Percentiles rank a stretch among this genome's conserved stretches.
Conservation (phyloP, 768 basidiomycete species). For the Podaxis carcinomalis region DNA sequence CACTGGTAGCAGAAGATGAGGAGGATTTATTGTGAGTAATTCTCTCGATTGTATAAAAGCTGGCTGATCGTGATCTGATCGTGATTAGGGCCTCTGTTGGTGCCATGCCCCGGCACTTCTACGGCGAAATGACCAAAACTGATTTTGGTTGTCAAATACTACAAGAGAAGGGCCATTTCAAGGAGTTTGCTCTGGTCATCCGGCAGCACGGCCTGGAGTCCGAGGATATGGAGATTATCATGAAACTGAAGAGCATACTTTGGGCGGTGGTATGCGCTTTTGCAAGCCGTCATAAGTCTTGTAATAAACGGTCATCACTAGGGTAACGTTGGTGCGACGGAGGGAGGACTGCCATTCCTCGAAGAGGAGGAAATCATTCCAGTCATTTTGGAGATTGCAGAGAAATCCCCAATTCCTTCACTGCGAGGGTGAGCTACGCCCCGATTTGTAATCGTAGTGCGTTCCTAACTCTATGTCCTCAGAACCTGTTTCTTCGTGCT, state of each 20-base stretch:
- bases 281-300: not conserved
- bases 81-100: constrained; percentile 68
- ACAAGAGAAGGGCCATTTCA: constrained; percentile 86
- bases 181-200: constrained; percentile 88
- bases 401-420: constrained; percentile 83
- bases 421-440: constrained; percentile 73
- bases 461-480: not conserved
- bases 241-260: constrained; percentile 89
- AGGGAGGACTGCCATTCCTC: constrained; percentile 88
- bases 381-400: constrained; percentile 85
- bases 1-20: constrained; percentile 55
- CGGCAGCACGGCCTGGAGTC: constrained; percentile 82
- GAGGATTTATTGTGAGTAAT: constrained; percentile 52
- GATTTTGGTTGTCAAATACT: constrained; percentile 90
- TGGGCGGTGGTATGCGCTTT: constrained; percentile 85
- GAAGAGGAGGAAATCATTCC: constrained; percentile 96
- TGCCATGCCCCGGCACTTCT: constrained; percentile 91
- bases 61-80: constrained; percentile 7
- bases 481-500: constrained; percentile 97
- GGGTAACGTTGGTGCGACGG: constrained; percentile 92
- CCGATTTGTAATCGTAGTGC: not conserved
- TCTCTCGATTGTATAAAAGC: not conserved
- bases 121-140: constrained; percentile 97
- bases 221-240: constrained; percentile 77
- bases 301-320: constrained; percentile 24